phyloP scores from a whole-genome alignment of 2,329 filamentous ascomycete species.

The Tympanopsis confertula region DNA sequence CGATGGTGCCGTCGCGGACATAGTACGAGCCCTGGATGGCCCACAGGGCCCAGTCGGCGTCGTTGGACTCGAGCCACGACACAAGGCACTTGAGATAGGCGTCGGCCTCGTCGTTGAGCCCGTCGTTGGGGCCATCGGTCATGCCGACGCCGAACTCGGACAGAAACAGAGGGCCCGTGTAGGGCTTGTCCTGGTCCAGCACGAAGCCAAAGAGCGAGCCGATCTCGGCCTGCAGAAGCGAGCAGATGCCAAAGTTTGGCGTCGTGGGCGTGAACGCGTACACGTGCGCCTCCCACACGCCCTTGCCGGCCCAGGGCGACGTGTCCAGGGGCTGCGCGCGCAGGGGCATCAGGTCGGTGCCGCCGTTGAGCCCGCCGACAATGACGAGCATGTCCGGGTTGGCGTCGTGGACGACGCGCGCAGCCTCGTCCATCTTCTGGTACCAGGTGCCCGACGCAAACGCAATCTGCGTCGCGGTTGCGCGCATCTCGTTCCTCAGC shows the following conservation, averaged over 20 bases:
- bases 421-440: conserved; percentile 31
- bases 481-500: conserved; percentile 46
- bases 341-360: conserved; percentile 37
- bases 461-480: conserved; percentile 31
- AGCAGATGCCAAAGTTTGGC: conserved; percentile 29
- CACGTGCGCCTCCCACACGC: conserved; percentile 48
- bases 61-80: conserved; percentile 39
- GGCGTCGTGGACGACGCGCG: conserved; percentile 32
- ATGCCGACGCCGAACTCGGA: conserved; percentile 47
- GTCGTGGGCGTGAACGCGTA: conserved; percentile 42
- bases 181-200: conserved; percentile 29
- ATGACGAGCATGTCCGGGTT: conserved; percentile 40
- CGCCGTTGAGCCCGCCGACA: conserved; percentile 39
- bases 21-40: conserved; percentile 47
- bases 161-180: conserved; percentile 42
- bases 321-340: conserved; percentile 27
- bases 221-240: conserved; percentile 26
- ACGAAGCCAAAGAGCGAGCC: conserved; percentile 38
- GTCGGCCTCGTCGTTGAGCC: conserved; percentile 28
- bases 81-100: conserved; percentile 38
- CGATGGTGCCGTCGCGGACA: conserved; percentile 32
- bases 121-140: conserved; percentile 25
- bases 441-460: conserved; percentile 37
- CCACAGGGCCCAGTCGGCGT: conserved; percentile 49
- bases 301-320: conserved; percentile 32